A percentile compares a stretch with the other conserved stretches of the same genome.
Conservation (phyloP, 306 rosid genomes). For the Acacia crassicarpa region DNA sequence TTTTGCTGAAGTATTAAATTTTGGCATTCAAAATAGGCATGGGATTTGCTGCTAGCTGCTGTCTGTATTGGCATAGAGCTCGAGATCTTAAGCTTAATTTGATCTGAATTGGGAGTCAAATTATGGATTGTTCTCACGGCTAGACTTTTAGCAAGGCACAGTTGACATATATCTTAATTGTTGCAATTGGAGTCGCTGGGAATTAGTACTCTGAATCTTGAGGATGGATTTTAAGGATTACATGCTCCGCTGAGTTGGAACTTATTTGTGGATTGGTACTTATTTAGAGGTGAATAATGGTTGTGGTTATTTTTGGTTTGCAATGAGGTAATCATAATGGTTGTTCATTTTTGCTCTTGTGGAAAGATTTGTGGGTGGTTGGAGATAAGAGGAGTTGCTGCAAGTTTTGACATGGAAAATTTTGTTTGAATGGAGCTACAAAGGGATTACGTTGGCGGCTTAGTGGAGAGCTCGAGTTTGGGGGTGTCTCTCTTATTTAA, state of each 20-base stretch:
- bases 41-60: neutral
- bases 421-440: neutral
- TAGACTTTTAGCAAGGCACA: neutral
- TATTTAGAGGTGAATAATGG: neutral
- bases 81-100: neutral
- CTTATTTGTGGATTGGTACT: neutral
- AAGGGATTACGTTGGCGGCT: neutral
- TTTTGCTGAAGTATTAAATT: neutral
- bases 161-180: too few relatives aligned
- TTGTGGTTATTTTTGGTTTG: neutral
- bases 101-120: neutral
- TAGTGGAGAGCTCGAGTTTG: too few relatives aligned
- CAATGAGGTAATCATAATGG: neutral
- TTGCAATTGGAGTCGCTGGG: too few relatives aligned
- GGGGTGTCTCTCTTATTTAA: neutral
- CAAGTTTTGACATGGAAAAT: neutral
- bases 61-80: neutral
- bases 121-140: neutral
- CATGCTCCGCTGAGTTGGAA: neutral
- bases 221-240: too few relatives aligned
- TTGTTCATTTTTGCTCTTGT: too few relatives aligned
- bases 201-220: too few relatives aligned
- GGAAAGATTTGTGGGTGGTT: too few relatives aligned
- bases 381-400: neutral
- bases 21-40: neutral